Evolutionary conservation across 2,329 filamentous ascomycete species (phyloP).

Genomic region (Nothomitra cinnamomea): DNA sequence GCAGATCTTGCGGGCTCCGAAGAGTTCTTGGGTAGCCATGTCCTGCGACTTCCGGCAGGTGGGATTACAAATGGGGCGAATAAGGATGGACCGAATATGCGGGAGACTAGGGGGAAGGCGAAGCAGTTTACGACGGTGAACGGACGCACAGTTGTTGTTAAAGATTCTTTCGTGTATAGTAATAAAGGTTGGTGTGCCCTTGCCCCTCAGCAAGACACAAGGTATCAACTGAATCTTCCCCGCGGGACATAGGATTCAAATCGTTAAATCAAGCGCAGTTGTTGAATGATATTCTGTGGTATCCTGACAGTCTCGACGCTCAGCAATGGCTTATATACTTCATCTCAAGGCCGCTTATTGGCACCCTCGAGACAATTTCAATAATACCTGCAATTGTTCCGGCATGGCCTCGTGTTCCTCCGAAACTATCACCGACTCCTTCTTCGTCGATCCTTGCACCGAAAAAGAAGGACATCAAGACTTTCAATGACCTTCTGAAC

Average conservation of each 20-base stretch:
- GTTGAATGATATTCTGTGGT: slow-evolving; percentile 70
- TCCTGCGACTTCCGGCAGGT: slow-evolving; percentile 59
- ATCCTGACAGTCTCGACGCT: slow-evolving; percentile 73
- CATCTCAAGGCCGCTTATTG: slow-evolving; percentile 76
- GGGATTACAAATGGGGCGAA: slow-evolving; percentile 28
- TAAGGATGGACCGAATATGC: slow-evolving; percentile 39
- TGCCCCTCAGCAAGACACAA: not conserved
- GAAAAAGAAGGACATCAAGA: slow-evolving; percentile 76
- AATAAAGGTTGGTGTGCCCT: slow-evolving; percentile 61
- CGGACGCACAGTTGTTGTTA: slow-evolving; percentile 81
- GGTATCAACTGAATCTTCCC: not conserved
- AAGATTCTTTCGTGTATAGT: slow-evolving; percentile 82
- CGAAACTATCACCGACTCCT: slow-evolving; percentile 3
- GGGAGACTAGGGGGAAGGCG: slow-evolving; percentile 81
- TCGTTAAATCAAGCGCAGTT: slow-evolving; percentile 77
- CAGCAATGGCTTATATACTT: slow-evolving; percentile 95
- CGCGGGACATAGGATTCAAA: slow-evolving; percentile 55
- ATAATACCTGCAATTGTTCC: slow-evolving; percentile 27
- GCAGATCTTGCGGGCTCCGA: slow-evolving; percentile 73
- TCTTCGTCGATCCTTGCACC: slow-evolving; percentile 17
- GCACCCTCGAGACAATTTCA: slow-evolving; percentile 60
- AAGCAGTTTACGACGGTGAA: slow-evolving; percentile 90
- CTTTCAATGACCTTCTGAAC: slow-evolving; percentile 75
- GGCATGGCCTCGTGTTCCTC: slow-evolving; percentile 12
- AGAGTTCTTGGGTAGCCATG: slow-evolving; percentile 93